Conservation (phyloP, 208 protist species). For the Dictyostelium gargantuum region DNA sequence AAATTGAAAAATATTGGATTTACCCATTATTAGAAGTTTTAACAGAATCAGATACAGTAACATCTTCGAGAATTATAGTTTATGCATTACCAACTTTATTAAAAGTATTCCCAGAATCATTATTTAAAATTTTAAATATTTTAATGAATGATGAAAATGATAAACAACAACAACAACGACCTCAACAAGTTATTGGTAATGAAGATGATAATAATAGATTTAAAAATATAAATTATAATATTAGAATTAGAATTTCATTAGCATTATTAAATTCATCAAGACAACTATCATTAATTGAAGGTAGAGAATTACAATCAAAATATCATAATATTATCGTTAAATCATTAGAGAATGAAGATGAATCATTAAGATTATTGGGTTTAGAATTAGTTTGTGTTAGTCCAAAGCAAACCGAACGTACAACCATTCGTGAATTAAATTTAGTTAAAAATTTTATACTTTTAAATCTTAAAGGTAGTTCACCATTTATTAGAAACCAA, state of each 20-base stretch:
- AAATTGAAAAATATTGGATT: conserved; percentile 50
- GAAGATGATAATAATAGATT: background rate
- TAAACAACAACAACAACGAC: background rate
- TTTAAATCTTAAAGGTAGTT: conserved; percentile 19
- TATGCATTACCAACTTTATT: conserved; percentile 37
- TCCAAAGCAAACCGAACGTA: conserved; percentile 53
- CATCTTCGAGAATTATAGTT: conserved; percentile 19
- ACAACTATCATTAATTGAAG: conserved; percentile 17
- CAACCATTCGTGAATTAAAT: conserved; percentile 4
- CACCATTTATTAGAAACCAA: conserved; percentile 49
- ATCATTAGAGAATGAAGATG: conserved; percentile 49
- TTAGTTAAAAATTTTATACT: conserved; percentile 36
- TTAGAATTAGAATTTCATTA: conserved; percentile 24
- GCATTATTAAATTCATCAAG: conserved; percentile 31
- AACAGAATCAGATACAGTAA: background rate
- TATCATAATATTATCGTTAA: background rate
- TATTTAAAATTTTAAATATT: conserved; percentile 28
- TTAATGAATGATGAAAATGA: background rate
- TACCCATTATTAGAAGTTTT: conserved; percentile 45
- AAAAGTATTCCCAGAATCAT: conserved; percentile 55
- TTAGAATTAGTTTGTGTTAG: conserved; percentile 57
- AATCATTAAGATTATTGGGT: conserved; percentile 39
- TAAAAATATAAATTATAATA: conserved; percentile 23
- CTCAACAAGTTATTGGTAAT: background rate
- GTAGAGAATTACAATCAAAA: background rate